Percentiles rank a stretch among this genome's conserved stretches.
phyloP scores from a whole-genome alignment of 495 filamentous ascomycete species.

The Aspergillus coremiiformis region DNA sequence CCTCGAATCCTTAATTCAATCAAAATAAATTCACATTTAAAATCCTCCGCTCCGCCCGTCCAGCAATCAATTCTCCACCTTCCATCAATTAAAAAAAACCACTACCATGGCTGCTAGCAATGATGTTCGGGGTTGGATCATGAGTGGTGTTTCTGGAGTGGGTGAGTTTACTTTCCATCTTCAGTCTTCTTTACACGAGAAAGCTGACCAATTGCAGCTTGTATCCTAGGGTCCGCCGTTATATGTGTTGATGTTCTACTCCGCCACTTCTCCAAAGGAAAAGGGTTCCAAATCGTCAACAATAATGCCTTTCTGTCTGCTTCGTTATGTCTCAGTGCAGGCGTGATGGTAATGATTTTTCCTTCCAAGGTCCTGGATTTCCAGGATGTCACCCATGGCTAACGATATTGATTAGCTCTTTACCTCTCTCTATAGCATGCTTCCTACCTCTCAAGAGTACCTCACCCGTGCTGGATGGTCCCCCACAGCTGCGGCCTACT shows the following conservation, averaged over 20 bases:
- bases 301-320: constrained; percentile 81
- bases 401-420: constrained; percentile 64
- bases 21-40: not conserved
- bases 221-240: constrained; percentile 70
- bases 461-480: constrained; percentile 60
- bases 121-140: constrained; percentile 89
- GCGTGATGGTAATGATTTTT: constrained; percentile 74
- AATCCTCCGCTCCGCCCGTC: constrained; percentile 3
- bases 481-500: constrained; percentile 58
- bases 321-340: constrained; percentile 87
- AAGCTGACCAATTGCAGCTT: constrained; percentile 46
- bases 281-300: constrained; percentile 78
- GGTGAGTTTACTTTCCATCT: constrained; percentile 39
- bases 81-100: constrained; percentile 6
- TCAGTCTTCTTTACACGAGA: not conserved
- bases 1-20: not conserved
- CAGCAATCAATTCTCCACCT: constrained; percentile 10
- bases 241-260: constrained; percentile 81
- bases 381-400: constrained; percentile 2
- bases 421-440: constrained; percentile 88
- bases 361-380: constrained; percentile 6
- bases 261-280: constrained; percentile 60
- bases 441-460: constrained; percentile 75
- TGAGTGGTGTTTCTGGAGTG: constrained; percentile 77
- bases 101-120: constrained; percentile 51